Evolutionary conservation across 2,329 filamentous ascomycete species (phyloP), one percentile per base, ranked within the genome.

Genomic region (Hymenotorrendiella dingleyae): DNA sequence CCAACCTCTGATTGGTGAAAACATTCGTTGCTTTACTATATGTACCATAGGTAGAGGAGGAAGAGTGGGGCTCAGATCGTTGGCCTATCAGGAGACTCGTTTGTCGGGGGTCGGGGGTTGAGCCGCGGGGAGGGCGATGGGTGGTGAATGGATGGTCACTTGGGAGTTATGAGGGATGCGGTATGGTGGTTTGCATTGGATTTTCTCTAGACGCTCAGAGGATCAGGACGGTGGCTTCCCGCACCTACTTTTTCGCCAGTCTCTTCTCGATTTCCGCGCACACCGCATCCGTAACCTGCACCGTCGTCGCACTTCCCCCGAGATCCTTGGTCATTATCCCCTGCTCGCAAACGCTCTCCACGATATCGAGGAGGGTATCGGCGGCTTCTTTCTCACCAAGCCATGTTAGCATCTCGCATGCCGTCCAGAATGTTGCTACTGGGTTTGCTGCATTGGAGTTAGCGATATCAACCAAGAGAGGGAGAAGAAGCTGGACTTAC

Each of bases 381-480:
- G 70, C 68, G 0, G 74, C 75, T 1, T 72, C 65, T 17, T 70
- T 65, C 52, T 78, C 70, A 0, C 75, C 74, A 0, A 80, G 61
- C 75, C 75, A 79, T 9, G 62, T 63, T 21, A 80, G 55, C 75
- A 79, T 78, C 57, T 78, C 75, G 0, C 68, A 67, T 1, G 71
- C 74, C 1, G 72, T 75, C 56, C 76, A 80, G 56, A 80, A 76
- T 0, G 75, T 77, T 1, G 67, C 75, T 0, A 79, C 73, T 0
- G 75, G 75, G 46, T 78, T 79, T 0, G 73, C 72, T 16, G 12
- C 4, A 14, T 23, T 10, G 7, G 14, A 10, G 21, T 23, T 20
- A 36, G 20, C 19, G 8, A 20, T 7, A n/a, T 26, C 9, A 5
- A 6, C 20, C 24, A 7, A 10, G 10, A 6, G n/a, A 30, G 11